A percentile compares a stretch with the other conserved stretches of the same genome.
These are phyloP conservation scores for Colletotrichum zoysiae DNA, from an alignment of 2,329 filamentous ascomycete genomes.

Conservation along the genomic window DNA sequence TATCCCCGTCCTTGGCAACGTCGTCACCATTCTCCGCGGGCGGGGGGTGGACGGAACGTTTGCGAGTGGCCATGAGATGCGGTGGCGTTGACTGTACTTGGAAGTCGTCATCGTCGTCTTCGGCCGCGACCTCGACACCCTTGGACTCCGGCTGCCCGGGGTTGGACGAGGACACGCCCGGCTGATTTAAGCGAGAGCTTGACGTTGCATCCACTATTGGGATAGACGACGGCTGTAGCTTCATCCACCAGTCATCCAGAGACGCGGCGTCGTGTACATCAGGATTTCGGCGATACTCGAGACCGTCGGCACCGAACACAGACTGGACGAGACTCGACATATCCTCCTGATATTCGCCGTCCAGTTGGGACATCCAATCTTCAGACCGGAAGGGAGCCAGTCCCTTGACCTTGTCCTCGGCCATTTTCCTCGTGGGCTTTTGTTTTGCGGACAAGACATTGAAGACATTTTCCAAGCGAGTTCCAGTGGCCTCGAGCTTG, in stretches of 20 bases:
- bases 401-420: slow-evolving; percentile 64
- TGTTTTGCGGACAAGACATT: slow-evolving; percentile 61
- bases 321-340: slow-evolving; percentile 54
- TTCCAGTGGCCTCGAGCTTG: slow-evolving; percentile 66
- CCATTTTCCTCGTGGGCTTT: slow-evolving; percentile 57
- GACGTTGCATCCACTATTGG: slow-evolving; percentile 29
- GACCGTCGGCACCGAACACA: slow-evolving; percentile 55
- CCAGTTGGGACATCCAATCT: slow-evolving; percentile 53
- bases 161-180: slow-evolving; percentile 37
- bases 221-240: slow-evolving; percentile 4
- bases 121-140: slow-evolving; percentile 25
- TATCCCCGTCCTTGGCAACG: slow-evolving; percentile 52
- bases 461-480: slow-evolving; percentile 67
- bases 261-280: slow-evolving; percentile 50
- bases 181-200: slow-evolving; percentile 3
- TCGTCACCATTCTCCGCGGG: slow-evolving; percentile 46
- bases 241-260: slow-evolving; percentile 64
- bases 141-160: slow-evolving; percentile 36
- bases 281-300: slow-evolving; percentile 49
- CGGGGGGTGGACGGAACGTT: slow-evolving; percentile 38
- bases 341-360: slow-evolving; percentile 46
- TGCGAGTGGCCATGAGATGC: slow-evolving; percentile 49
- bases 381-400: slow-evolving; percentile 61
- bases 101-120: slow-evolving; percentile 63
- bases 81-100: slow-evolving; percentile 64